Percentiles rank a stretch among this genome's conserved stretches.
Conservation (phyloP, 371 early-diverging fungal species). For the Chytridiales sp. region DNA sequence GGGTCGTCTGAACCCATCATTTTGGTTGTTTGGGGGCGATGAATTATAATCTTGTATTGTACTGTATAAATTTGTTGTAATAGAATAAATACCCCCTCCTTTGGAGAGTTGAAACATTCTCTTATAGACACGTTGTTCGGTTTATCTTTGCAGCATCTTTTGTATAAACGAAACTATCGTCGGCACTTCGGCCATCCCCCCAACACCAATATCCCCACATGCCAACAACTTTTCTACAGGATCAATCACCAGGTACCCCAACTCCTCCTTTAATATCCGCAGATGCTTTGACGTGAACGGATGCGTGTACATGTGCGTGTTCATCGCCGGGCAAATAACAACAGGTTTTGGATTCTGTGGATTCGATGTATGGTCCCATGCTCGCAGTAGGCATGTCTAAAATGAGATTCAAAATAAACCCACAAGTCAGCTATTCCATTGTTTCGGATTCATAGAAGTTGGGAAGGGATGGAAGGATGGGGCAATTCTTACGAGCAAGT, state of each 20-base stretch:
- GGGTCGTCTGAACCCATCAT: too few species aligned
- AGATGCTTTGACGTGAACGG: slow-evolving; percentile 82
- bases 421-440: too few species aligned
- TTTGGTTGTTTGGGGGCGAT: too few species aligned
- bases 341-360: too few species aligned
- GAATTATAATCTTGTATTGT: too few species aligned
- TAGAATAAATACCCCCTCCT: too few species aligned
- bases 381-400: slow-evolving; percentile 87
- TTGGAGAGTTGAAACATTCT: too few species aligned
- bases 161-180: too few species aligned
- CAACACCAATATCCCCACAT: slow-evolving; percentile 91
- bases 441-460: not conserved
- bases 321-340: slow-evolving; percentile 94
- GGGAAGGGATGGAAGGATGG: not conserved
- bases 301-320: slow-evolving; percentile 95
- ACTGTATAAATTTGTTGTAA: too few species aligned
- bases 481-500: slow-evolving; percentile 67
- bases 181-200: too few species aligned
- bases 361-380: slow-evolving; percentile 73
- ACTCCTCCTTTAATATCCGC: slow-evolving; percentile 44
- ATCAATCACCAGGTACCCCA: slow-evolving; percentile 64
- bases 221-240: slow-evolving; percentile 87
- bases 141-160: too few species aligned
- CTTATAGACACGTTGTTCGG: too few species aligned
- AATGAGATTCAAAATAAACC: not conserved